Evolutionary conservation across 306 rosid genomes (phyloP).

Genomic region (Medicago truncatula): MtrunA17r5.0-ANR NC_053043.1:2034501-2035000

Average conservation of each 20-base stretch:
- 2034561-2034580: neutral
- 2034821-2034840: neutral
- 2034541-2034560: neutral
- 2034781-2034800: neutral
- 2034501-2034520: neutral
- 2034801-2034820: neutral
- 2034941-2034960: neutral
- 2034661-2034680: neutral
- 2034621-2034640: too few species aligned
- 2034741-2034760: neutral
- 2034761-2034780: neutral
- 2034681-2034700: neutral
- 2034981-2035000: neutral
- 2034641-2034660: neutral
- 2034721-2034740: neutral
- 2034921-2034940: neutral
- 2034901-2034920: neutral
- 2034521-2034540: slow-evolving; percentile 17
- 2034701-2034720: neutral
- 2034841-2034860: neutral
- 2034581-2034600: too few species aligned
- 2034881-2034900: neutral
- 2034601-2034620: too few species aligned
- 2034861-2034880: neutral
- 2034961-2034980: neutral